Base-by-base conservation (phyloP, 2,329 filamentous ascomycete genomes). In the Sclerotinia spermophila region DNA sequence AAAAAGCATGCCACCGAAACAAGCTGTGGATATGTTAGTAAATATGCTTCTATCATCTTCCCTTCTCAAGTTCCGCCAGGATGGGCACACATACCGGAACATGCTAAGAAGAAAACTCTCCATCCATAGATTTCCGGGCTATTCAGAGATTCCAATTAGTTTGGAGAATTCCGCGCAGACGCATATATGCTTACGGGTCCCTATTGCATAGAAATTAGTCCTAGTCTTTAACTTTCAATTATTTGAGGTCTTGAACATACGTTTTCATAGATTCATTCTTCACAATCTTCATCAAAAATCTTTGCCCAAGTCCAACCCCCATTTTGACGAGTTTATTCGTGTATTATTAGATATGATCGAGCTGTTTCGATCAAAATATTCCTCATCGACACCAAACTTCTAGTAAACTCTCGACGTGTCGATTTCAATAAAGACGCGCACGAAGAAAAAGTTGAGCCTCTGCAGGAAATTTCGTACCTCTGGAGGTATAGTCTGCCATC, bases 261-360 rank as follows among this genome's bases (percentile, higher is more conserved):
- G 82, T 80, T 77, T 85, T 88, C 86, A 92, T 92, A 59, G 90
- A 87, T 79, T 92, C 89, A 82, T 92, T 92, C 80, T 86, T 76
- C 38, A 79, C 78, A 30, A 79, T 71, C 27, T 68, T 68, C 66
- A 65, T 68, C 53, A 68, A 60, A 48, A 45, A 68, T 21, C 51
- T 68, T 38, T 48, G 55, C 0, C 66, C 66, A 27, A 68, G 53
- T 45, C 53, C 66, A 10, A 65, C 45, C 2, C 33, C 62, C 62
- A 65, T 65, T 33, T 53, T 40, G 62, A 30, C 17, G 2, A 27
- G 2, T 40, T 2, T 40, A 40, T 65, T 53, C 8, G 62, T 38
- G 10, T 21, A 38, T 6, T 27, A 8, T 11, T 27, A 53, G 7
- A 13, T 7, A 53, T 11, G 51, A 40, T 21, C 17, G 33, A 40